These are phyloP conservation scores for Chaetomium strumarium DNA, from an alignment of 2,329 filamentous ascomycete species.

Conservation along the genomic window DNA sequence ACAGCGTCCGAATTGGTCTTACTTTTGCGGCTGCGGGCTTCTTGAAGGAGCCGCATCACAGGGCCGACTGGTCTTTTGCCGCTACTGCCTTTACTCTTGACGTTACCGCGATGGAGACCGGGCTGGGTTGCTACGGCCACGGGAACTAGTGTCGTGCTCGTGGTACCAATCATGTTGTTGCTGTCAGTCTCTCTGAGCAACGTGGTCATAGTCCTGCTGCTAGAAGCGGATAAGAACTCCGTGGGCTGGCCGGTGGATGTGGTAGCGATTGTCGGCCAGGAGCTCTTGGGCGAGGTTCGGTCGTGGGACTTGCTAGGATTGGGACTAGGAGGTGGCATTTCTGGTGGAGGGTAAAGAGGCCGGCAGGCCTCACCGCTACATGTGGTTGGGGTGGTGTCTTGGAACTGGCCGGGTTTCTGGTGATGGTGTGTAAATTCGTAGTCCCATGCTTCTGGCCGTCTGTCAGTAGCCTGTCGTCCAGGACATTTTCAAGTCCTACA, in stretches of 20 bases:
- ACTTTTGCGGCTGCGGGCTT: slow-evolving; percentile 8
- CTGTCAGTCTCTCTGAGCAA: slow-evolving; percentile 1
- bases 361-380: neutral
- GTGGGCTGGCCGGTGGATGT: slow-evolving; percentile 16
- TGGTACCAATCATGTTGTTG: neutral
- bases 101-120: neutral
- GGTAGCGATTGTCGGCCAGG: slow-evolving; percentile 10
- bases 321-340: neutral
- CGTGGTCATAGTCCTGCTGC: slow-evolving; percentile 8
- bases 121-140: neutral
- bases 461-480: neutral
- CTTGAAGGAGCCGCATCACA: slow-evolving; percentile 14
- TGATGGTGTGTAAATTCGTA: slow-evolving; percentile 12
- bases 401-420: neutral
- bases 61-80: slow-evolving; percentile 2
- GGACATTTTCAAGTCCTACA: neutral
- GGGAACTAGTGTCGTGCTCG: neutral
- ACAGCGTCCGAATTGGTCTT: neutral
- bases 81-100: neutral
- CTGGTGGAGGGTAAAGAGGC: neutral
- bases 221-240: slow-evolving; percentile 8
- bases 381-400: slow-evolving; percentile 4
- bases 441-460: slow-evolving; percentile 13
- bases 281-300: slow-evolving; percentile 6
- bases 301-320: neutral